Percentiles rank a stretch among this genome's conserved stretches.
These are phyloP conservation scores for Penicillium thymicola DNA, from an alignment of 2,329 filamentous ascomycete genomes.

Conservation along the genomic window DNA sequence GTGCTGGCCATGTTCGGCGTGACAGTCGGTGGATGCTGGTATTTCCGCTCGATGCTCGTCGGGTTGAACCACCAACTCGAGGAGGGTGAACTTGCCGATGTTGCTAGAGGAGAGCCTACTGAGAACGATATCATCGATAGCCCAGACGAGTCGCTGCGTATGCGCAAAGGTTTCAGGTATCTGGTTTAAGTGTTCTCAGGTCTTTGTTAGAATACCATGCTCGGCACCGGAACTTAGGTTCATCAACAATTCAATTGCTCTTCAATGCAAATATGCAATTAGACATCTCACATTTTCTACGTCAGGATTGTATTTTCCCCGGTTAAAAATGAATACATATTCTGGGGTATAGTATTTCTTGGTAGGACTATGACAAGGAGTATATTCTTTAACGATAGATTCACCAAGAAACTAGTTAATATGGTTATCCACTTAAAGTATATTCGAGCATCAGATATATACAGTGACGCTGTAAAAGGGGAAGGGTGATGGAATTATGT, in stretches of 20 bases:
- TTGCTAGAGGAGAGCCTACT: slow-evolving; percentile 1
- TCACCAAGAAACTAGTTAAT: no score
- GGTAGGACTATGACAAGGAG: no score
- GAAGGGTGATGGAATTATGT: no score
- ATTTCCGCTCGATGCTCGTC: slow-evolving; percentile 49
- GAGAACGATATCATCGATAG: slow-evolving; percentile 14
- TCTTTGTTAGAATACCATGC: background rate
- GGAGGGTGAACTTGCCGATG: slow-evolving; percentile 14
- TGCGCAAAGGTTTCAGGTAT: slow-evolving; percentile 31
- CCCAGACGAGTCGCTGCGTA: slow-evolving; percentile 23
- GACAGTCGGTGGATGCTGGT: slow-evolving; percentile 47
- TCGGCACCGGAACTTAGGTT: background rate
- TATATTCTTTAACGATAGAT: no score
- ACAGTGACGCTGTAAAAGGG: no score
- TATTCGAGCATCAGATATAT: no score
- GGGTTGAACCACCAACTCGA: slow-evolving; percentile 28
- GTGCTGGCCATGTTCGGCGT: slow-evolving; percentile 63
- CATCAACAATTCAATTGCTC: background rate
- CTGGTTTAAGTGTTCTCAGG: slow-evolving; percentile 15
- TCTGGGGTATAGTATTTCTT: no score
- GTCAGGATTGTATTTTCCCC: background rate
- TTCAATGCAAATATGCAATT: background rate
- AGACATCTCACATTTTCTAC: background rate
- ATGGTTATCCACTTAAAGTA: no score
- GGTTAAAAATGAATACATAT: no score